Evolutionary conservation across 1,284 basidiomycete genomes (phyloP).

Genomic region (Microstroma glucosiphilum): DNA sequence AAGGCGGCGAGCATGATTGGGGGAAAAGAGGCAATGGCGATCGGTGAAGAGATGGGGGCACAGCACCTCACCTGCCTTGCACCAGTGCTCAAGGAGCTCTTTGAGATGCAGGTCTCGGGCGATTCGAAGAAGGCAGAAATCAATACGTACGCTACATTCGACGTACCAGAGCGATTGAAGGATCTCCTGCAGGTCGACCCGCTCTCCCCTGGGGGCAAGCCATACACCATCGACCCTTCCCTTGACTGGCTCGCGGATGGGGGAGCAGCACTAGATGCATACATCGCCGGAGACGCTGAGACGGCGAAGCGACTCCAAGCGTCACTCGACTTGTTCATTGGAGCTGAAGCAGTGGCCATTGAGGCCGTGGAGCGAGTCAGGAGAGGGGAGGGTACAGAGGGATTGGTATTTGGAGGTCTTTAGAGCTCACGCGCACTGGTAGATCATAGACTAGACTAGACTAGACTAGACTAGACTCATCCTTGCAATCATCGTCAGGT

Average conservation of each 20-base stretch:
- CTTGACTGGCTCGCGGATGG: slow-evolving; percentile 23
- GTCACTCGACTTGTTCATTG: slow-evolving; percentile 24
- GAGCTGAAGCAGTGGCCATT: slow-evolving; percentile 18
- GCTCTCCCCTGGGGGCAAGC: slow-evolving; percentile 12
- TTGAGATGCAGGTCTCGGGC: slow-evolving; percentile 16
- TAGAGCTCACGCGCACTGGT: neutral
- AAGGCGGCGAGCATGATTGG: slow-evolving; percentile 28
- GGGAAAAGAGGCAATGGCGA: slow-evolving; percentile 20
- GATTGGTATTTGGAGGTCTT: neutral
- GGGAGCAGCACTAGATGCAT: slow-evolving; percentile 19
- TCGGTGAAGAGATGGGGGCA: slow-evolving; percentile 19
- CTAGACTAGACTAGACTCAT: too few species aligned
- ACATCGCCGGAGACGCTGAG: slow-evolving; percentile 18
- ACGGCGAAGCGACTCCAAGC: slow-evolving; percentile 20
- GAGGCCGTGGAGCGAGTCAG: slow-evolving; percentile 19
- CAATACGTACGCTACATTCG: too few species aligned
- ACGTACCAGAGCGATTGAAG: too few species aligned
- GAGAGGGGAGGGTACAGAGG: neutral
- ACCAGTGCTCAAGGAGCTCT: slow-evolving; percentile 21
- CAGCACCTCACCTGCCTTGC: slow-evolving; percentile 20
- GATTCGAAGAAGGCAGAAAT: neutral
- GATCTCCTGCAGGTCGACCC: neutral
- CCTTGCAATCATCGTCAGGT: too few species aligned
- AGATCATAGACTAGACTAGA: too few species aligned
- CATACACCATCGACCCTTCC: slow-evolving; percentile 10